A percentile compares a stretch with the other conserved stretches of the same genome.
These are phyloP conservation scores for Calcarisporium arbuscula DNA, from an alignment of 2,329 filamentous ascomycete genomes.

Conservation along the genomic window DNA sequence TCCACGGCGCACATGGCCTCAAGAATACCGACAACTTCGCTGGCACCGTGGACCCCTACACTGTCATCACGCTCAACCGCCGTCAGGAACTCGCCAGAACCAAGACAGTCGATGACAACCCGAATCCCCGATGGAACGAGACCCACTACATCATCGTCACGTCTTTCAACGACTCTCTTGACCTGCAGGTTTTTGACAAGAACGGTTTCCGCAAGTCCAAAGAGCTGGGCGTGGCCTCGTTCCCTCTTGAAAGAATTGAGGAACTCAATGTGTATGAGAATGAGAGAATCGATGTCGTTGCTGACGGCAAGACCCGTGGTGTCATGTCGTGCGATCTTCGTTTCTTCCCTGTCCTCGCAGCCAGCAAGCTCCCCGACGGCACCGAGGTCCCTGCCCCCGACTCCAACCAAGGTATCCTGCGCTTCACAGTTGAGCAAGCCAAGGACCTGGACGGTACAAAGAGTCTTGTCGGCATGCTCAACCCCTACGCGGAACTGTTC, in stretches of 20 bases:
- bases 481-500: slow-evolving; percentile 81
- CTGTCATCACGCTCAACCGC: slow-evolving; percentile 76
- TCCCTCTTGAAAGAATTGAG: slow-evolving; percentile 77
- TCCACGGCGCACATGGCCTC: slow-evolving; percentile 85
- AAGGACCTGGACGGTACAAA: slow-evolving; percentile 92
- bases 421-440: slow-evolving; percentile 89
- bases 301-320: slow-evolving; percentile 79
- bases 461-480: slow-evolving; percentile 85
- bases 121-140: slow-evolving; percentile 91
- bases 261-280: slow-evolving; percentile 74
- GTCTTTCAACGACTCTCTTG: slow-evolving; percentile 80
- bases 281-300: slow-evolving; percentile 73
- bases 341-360: slow-evolving; percentile 89
- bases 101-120: slow-evolving; percentile 77
- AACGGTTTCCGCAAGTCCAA: slow-evolving; percentile 97
- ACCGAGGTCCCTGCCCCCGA: slow-evolving; percentile 76
- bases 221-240: slow-evolving; percentile 81
- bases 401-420: slow-evolving; percentile 86
- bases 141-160: slow-evolving; percentile 94
- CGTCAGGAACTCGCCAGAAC: slow-evolving; percentile 78
- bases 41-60: slow-evolving; percentile 87
- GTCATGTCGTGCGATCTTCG: slow-evolving; percentile 74
- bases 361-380: slow-evolving; percentile 66
- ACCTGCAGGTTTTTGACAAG: slow-evolving; percentile 81
- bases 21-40: slow-evolving; percentile 95